phyloP scores from a whole-genome alignment of 805 yeast genomes.

The Saturnispora saitoi region DNA sequence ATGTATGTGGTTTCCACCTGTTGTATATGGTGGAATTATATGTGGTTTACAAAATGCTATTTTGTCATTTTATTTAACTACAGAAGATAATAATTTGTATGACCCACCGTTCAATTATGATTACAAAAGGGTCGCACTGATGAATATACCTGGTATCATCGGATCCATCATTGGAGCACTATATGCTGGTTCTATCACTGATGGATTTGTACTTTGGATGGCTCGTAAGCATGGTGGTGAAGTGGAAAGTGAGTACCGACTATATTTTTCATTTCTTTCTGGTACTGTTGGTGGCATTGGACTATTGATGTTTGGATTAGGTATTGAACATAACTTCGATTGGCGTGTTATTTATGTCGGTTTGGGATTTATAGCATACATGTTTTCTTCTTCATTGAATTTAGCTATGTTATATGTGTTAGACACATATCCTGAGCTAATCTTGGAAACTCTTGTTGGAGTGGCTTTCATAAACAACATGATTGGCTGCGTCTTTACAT shows the following conservation, averaged over 20 bases:
- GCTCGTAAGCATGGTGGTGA: slow-evolving; percentile 53
- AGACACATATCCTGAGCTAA: slow-evolving; percentile 60
- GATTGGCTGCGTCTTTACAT: slow-evolving; percentile 57
- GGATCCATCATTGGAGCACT: slow-evolving; percentile 61
- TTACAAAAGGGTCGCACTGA: slow-evolving; percentile 56
- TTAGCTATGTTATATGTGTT: slow-evolving; percentile 56
- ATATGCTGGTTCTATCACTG: slow-evolving; percentile 56
- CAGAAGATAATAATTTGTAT: slow-evolving; percentile 57
- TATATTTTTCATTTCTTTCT: slow-evolving; percentile 48
- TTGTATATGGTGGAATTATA: slow-evolving; percentile 52
- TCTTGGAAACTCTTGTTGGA: slow-evolving; percentile 58
- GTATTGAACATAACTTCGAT: slow-evolving; percentile 42
- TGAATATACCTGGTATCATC: slow-evolving; percentile 65
- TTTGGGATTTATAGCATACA: slow-evolving; percentile 54
- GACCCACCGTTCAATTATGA: slow-evolving; percentile 59
- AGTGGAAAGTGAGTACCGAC: slow-evolving; percentile 56
- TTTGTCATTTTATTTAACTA: slow-evolving; percentile 62
- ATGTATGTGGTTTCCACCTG: slow-evolving; percentile 46
- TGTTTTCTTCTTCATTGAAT: slow-evolving; percentile 63
- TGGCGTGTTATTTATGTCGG: slow-evolving; percentile 53
- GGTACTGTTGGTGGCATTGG: slow-evolving; percentile 55
- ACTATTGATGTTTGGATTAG: slow-evolving; percentile 56
- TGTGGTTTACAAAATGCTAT: slow-evolving; percentile 78
- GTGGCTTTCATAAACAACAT: slow-evolving; percentile 55
- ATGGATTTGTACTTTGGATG: slow-evolving; percentile 55